phyloP scores from a whole-genome alignment of 306 rosid genomes.

The Hippophae tibetana region DNA sequence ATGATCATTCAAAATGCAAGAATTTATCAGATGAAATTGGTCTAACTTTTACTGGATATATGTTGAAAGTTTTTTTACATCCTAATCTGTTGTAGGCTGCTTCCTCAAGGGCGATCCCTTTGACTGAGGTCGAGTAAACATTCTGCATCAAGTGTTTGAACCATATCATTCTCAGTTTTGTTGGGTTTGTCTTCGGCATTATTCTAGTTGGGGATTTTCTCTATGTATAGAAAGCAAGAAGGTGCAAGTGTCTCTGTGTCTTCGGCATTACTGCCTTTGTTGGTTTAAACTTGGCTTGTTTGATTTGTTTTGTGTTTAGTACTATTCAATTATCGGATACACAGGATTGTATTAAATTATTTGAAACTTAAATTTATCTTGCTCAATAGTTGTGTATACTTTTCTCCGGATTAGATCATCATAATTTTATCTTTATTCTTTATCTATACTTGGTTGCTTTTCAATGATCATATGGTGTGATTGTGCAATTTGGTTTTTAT shows the following conservation, averaged over 20 bases:
- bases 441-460: too few species aligned
- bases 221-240: slow-evolving; percentile 28
- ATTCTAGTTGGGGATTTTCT: slow-evolving; percentile 28
- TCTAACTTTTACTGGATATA: background rate
- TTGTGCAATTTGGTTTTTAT: too few species aligned
- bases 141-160: slow-evolving; percentile 1
- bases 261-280: slow-evolving; percentile 7
- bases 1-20: background rate
- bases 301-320: slow-evolving; percentile 10
- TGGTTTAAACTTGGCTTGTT: slow-evolving; percentile 19
- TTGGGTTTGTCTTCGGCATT: slow-evolving; percentile 36
- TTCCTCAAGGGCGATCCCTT: slow-evolving; percentile 19
- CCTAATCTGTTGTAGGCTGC: slow-evolving; percentile 30
- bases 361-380: too few species aligned
- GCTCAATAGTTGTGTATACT: too few species aligned
- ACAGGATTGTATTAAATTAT: slow-evolving; percentile 11
- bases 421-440: too few species aligned
- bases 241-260: slow-evolving; percentile 21
- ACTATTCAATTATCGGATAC: slow-evolving; percentile 11
- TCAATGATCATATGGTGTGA: too few species aligned
- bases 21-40: background rate
- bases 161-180: slow-evolving; percentile 20
- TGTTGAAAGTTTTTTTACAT: background rate
- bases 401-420: too few species aligned
- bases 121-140: slow-evolving; percentile 30